Evolutionary conservation across 208 protist species (phyloP).

Genomic region (Leishmania lainsoni): DNA sequence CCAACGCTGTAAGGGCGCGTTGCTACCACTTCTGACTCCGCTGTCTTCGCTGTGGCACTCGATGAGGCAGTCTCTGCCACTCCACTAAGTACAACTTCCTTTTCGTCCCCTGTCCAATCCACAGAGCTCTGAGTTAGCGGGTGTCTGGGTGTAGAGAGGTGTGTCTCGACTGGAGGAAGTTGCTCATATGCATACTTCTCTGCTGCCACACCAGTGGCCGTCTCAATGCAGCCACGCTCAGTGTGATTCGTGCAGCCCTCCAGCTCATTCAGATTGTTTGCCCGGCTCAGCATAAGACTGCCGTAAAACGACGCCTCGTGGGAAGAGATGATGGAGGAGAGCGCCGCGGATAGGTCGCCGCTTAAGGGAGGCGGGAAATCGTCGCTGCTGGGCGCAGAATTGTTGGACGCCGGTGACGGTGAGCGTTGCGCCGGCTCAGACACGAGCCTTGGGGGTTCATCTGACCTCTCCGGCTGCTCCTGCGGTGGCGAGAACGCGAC

Average conservation of each 20-base stretch:
- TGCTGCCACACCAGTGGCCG: not conserved
- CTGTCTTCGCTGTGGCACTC: not conserved
- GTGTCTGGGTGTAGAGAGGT: not conserved
- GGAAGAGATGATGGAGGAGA: slow-evolving; percentile 30
- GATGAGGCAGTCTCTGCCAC: not conserved
- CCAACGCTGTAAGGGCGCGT: not conserved
- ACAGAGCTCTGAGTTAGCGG: not conserved
- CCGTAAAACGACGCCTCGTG: slow-evolving; percentile 24
- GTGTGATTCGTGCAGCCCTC: not conserved
- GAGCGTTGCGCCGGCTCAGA: not conserved
- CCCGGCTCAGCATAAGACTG: slow-evolving; percentile 15
- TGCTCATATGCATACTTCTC: not conserved
- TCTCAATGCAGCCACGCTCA: not conserved
- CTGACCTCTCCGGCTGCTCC: not conserved
- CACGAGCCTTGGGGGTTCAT: not conserved
- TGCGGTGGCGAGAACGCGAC: not conserved
- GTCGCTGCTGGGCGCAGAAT: not conserved
- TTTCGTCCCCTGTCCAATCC: not conserved
- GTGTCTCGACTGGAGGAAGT: not conserved
- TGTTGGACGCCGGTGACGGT: not conserved
- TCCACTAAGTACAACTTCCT: not conserved
- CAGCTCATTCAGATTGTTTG: not conserved
- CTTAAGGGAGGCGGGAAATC: not conserved
- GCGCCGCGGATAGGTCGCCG: not conserved
- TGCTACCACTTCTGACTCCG: not conserved